Evolutionary conservation across 2,329 filamentous ascomycete genomes (phyloP), one percentile per base, ranked within the genome.

Genomic region (Pleoardoris graminearum): DNA sequence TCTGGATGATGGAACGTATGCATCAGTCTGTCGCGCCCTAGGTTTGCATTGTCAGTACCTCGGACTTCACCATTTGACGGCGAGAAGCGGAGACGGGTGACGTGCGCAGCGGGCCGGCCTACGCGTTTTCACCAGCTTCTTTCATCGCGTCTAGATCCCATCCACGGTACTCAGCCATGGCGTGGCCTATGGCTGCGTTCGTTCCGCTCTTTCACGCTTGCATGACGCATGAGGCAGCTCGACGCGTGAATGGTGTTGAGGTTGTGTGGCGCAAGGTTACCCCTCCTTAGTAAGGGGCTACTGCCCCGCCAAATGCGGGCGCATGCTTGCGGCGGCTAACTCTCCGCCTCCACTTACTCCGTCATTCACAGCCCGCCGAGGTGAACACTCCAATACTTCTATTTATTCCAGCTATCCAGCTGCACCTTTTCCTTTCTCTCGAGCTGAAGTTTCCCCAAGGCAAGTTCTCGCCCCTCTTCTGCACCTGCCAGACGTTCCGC

Each of bases 101-200:
- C 37, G 55, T 53, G 59, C 48, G 37, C 37, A 53, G 57, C 38
- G 56, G 65, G 49, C 32, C 29, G 55, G n/a, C 66, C 67, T 63
- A 70, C 67, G 60, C 59, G 37, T 56, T 51, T 17, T 59, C 57
- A 36, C 54, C 53, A 21, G 51, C 50, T 39, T 44, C 32, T 30
- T 30, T 41, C 39, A 44, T 51, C 17, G 12, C 41, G 14, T 54
- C 46, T 16, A 42, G 32, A 21, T 50, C 37, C 46, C 51, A 48
- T 12, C 45, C 51, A 16, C 49, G 36, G 42, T 60, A 57, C 52
- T 23, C 6, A 7, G 30, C 35, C 48, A 51, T 55, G 3, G 11
- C 16, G 14, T 14, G 7, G 43, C 33, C 47, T 16, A 45, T 8
- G 8, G 12, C 36, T 33, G 38, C 37, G 29, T 43, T 14, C 23